Conservation (phyloP, 2,329 filamentous ascomycete genomes). For the Diaporthe sp. region DNA sequence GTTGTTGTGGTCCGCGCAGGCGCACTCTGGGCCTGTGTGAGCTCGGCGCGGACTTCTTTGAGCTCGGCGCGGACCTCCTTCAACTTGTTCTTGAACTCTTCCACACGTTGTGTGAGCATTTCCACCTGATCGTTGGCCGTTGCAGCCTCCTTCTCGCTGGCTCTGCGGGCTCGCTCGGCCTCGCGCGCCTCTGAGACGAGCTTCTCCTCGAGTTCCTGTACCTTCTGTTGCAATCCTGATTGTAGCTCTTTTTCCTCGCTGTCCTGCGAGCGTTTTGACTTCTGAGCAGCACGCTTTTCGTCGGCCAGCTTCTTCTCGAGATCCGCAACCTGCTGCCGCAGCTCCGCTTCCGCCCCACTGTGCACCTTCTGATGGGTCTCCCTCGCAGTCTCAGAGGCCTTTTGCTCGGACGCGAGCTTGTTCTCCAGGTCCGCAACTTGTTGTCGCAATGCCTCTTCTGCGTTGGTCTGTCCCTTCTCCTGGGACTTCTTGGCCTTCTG, state of each 20-base stretch:
- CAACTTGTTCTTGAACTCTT: constrained; percentile 76
- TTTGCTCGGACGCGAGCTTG: constrained; percentile 71
- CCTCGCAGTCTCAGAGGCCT: constrained; percentile 47
- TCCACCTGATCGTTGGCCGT: constrained; percentile 72
- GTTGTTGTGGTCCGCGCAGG: constrained; percentile 35
- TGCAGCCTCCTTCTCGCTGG: constrained; percentile 63
- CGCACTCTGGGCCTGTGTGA: constrained; percentile 48
- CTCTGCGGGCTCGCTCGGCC: constrained; percentile 47
- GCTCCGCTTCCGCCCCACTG: constrained; percentile 55
- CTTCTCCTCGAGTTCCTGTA: constrained; percentile 54
- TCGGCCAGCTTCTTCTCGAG: constrained; percentile 43
- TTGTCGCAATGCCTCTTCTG: constrained; percentile 31
- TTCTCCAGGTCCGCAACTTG: constrained; percentile 46
- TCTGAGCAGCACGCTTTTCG: constrained; percentile 34
- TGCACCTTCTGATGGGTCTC: constrained; percentile 39
- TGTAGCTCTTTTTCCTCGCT: constrained; percentile 46
- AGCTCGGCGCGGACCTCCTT: constrained; percentile 77
- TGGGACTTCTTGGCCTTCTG: constrained; percentile 45
- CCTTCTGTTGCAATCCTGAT: constrained; percentile 43
- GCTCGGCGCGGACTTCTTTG: constrained; percentile 66
- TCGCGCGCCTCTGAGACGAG: constrained; percentile 44
- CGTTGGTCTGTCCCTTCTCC: constrained; percentile 42
- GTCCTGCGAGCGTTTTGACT: constrained; percentile 48
- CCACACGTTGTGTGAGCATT: constrained; percentile 76
- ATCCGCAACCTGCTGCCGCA: constrained; percentile 49